Conservation (phyloP, 148 eudicot species). For the Suaeda aralocaspica region DNA sequence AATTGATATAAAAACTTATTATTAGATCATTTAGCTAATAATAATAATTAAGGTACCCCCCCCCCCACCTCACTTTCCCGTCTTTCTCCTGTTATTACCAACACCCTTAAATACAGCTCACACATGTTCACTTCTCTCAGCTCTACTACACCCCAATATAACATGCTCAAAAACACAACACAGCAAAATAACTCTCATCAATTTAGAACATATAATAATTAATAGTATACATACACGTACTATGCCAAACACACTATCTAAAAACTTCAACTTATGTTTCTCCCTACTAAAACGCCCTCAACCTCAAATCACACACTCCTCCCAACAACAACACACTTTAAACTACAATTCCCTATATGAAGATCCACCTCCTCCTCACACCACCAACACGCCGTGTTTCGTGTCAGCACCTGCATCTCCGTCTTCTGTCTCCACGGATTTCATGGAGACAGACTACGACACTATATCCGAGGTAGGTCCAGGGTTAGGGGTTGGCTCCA, state of each 20-base stretch:
- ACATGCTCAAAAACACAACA: conserved; percentile 1
- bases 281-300: conserved; percentile 39
- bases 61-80: conserved; percentile 2
- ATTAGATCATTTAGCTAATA: too few relatives aligned
- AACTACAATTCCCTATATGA: conserved; percentile 62
- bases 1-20: too few relatives aligned
- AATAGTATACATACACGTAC: not conserved
- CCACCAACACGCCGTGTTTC: conserved; percentile 6
- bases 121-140: conserved; percentile 1
- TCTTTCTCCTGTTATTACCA: not conserved
- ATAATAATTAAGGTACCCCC: too few relatives aligned
- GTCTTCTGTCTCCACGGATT: conserved; percentile 23
- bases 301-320: conserved; percentile 13
- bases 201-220: not conserved
- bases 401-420: conserved; percentile 17
- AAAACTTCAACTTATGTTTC: conserved; percentile 56
- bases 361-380: conserved; percentile 1
- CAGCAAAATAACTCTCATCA: not conserved
- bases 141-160: not conserved
- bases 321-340: conserved; percentile 34
- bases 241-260: conserved; percentile 46
- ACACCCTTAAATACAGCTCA: conserved; percentile 26
- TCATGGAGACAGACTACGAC: conserved; percentile 20
- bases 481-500: not conserved
- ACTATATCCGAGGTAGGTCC: not conserved